These are phyloP conservation scores for Colletotrichum plurivorum DNA, from an alignment of 2,329 filamentous ascomycete species.

Conservation along the genomic window DNA sequence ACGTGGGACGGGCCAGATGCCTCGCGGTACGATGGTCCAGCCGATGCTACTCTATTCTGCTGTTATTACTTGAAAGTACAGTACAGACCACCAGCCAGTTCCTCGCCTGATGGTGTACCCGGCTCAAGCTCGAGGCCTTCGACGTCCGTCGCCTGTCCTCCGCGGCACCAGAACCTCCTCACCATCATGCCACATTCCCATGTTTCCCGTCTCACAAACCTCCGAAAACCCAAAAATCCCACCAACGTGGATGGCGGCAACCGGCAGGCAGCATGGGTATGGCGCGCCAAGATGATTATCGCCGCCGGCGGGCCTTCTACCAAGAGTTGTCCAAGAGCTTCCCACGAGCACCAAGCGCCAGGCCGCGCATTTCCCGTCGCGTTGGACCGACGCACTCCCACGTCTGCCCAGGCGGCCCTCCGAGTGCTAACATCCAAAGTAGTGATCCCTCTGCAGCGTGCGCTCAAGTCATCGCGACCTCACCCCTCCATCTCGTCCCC, in stretches of 20 bases:
- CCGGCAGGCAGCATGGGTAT: conserved; percentile 3
- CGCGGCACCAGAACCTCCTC: not conserved
- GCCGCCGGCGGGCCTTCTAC: conserved; percentile 12
- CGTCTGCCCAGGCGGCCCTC: conserved; percentile 38
- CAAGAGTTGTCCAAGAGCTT: not conserved
- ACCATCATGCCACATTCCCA: conserved; percentile 28
- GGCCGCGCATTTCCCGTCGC: conserved; percentile 8
- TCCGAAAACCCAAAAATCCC: conserved; percentile 16
- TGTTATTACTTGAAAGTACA: no score
- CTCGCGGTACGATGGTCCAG: not conserved
- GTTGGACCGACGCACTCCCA: conserved; percentile 27
- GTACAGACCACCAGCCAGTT: no score
- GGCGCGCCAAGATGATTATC: conserved; percentile 36
- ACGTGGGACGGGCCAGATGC: not conserved
- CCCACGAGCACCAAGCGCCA: conserved; percentile 16
- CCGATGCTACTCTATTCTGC: no score
- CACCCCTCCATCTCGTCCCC: conserved; percentile 25
- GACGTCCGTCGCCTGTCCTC: conserved; percentile 5
- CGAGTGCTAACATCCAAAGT: conserved; percentile 21
- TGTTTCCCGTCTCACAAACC: conserved; percentile 22
- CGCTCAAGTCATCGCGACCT: conserved; percentile 27
- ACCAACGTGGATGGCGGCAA: conserved; percentile 28
- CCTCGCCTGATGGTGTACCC: no score
- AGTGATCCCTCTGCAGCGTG: conserved; percentile 1
- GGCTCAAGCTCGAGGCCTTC: not conserved